A percentile compares a stretch with the other conserved stretches of the same genome.
Evolutionary conservation across 169 alveolate genomes (phyloP).

Genomic region (Theileria orientalis): DNA sequence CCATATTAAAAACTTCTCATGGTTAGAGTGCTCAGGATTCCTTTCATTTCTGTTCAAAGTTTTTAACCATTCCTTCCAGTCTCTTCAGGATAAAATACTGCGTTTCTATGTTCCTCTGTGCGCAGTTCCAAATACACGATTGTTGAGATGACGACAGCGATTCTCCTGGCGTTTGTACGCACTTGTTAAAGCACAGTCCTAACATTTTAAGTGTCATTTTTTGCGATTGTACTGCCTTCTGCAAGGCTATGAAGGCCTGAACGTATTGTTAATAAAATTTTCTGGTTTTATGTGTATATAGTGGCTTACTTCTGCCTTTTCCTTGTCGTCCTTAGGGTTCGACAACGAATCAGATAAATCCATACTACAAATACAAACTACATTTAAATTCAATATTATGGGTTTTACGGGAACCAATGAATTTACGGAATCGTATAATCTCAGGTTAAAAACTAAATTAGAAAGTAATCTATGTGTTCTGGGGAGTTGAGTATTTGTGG

Average conservation of each 20-base stretch:
- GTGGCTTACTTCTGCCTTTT: slow-evolving; percentile 64
- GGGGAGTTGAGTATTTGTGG: slow-evolving; percentile 30
- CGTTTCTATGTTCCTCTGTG: slow-evolving; percentile 64
- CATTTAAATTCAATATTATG: background rate
- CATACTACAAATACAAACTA: slow-evolving; percentile 16
- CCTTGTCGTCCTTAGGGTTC: slow-evolving; percentile 46
- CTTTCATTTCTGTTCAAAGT: slow-evolving; percentile 19
- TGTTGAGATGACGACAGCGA: slow-evolving; percentile 55
- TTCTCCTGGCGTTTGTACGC: slow-evolving; percentile 69
- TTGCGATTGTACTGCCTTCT: slow-evolving; percentile 68
- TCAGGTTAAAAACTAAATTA: background rate
- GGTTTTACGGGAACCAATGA: background rate
- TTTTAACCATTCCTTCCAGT: slow-evolving; percentile 55
- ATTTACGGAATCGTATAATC: background rate
- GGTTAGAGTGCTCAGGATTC: too few species aligned
- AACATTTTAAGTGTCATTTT: slow-evolving; percentile 59
- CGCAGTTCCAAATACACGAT: slow-evolving; percentile 64
- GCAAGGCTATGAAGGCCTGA: slow-evolving; percentile 56
- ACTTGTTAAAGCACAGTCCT: slow-evolving; percentile 62
- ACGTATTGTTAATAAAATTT: background rate
- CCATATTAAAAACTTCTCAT: background rate
- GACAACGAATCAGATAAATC: slow-evolving; percentile 29
- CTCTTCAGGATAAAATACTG: slow-evolving; percentile 62
- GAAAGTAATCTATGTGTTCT: slow-evolving; percentile 5
- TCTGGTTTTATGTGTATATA: background rate